Conservation (phyloP, 73 alveolate species). For the Paramecium caudatum region DNA sequence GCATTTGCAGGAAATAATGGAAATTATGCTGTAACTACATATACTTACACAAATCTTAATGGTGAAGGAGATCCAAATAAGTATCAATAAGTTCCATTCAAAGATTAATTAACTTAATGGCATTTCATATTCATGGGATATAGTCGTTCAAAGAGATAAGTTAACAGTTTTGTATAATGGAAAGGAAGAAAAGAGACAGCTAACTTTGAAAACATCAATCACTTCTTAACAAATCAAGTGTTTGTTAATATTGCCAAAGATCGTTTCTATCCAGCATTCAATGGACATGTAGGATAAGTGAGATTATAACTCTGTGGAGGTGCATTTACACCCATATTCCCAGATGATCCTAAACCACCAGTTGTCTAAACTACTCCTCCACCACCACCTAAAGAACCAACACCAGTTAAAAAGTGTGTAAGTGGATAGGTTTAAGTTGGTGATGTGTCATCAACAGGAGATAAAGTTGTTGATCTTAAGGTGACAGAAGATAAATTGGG, state of each 20-base stretch:
- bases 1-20: conserved; percentile 32
- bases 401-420: conserved; percentile 22
- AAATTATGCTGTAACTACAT: conserved; percentile 52
- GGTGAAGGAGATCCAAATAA: conserved; percentile 58
- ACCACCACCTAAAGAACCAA: conserved; percentile 18
- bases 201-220: not conserved
- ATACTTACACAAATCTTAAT: conserved; percentile 53
- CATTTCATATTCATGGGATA: conserved; percentile 42
- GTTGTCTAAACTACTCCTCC: conserved; percentile 23
- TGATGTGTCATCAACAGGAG: conserved; percentile 11
- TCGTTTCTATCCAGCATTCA: conserved; percentile 58
- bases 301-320: conserved; percentile 55
- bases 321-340: conserved; percentile 59
- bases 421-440: conserved; percentile 54
- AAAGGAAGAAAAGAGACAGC: conserved; percentile 46
- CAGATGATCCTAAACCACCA: conserved; percentile 64
- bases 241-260: conserved; percentile 49
- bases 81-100: conserved; percentile 16
- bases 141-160: not conserved
- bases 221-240: not conserved
- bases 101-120: conserved; percentile 6
- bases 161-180: conserved; percentile 30
- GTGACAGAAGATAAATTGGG: conserved; percentile 54
- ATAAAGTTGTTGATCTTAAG: conserved; percentile 38
- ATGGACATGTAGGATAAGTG: conserved; percentile 50